phyloP scores from a whole-genome alignment of 2,329 filamentous ascomycete genomes.

The Paecilomyces dactylethromorphus region DNA sequence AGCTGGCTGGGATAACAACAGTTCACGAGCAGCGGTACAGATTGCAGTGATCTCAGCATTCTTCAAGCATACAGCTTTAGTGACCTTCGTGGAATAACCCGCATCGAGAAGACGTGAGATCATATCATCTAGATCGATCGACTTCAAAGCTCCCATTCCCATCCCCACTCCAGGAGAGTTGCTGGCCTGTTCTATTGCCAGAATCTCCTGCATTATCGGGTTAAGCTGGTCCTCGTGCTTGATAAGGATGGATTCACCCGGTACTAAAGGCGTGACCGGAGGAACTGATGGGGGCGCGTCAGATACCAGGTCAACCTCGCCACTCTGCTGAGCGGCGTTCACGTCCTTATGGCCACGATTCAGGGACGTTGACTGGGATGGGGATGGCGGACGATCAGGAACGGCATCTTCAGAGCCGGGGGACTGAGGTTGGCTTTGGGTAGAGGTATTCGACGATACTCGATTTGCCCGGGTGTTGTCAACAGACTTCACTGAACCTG shows the following conservation, averaged over 20 bases:
- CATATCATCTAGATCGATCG: slow-evolving; percentile 93
- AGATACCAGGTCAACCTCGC: slow-evolving; percentile 91
- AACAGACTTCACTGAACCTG: slow-evolving; percentile 65
- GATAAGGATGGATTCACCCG: slow-evolving; percentile 84
- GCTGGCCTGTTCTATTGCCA: not conserved
- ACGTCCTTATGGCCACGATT: slow-evolving; percentile 71
- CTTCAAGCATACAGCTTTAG: slow-evolving; percentile 93
- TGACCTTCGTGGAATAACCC: slow-evolving; percentile 92
- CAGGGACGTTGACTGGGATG: slow-evolving; percentile 69
- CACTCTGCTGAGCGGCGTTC: slow-evolving; percentile 70
- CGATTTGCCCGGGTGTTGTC: slow-evolving; percentile 27
- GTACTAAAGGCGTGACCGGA: slow-evolving; percentile 57
- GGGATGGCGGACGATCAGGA: slow-evolving; percentile 69
- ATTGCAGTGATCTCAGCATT: slow-evolving; percentile 96
- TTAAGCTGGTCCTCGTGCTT: slow-evolving; percentile 68
- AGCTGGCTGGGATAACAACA: slow-evolving; percentile 85
- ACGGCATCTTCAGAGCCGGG: slow-evolving; percentile 42
- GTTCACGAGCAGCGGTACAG: slow-evolving; percentile 79
- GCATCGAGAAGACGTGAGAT: slow-evolving; percentile 92
- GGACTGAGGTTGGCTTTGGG: slow-evolving; percentile 18
- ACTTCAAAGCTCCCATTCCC: slow-evolving; percentile 84
- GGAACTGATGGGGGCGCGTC: slow-evolving; percentile 69
- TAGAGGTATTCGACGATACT: slow-evolving; percentile 15
- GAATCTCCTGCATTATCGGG: slow-evolving; percentile 40
- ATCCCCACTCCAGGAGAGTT: slow-evolving; percentile 40